Base-by-base conservation (phyloP, 2,329 filamentous ascomycete species). In the Rachicladosporium sp. region DNA sequence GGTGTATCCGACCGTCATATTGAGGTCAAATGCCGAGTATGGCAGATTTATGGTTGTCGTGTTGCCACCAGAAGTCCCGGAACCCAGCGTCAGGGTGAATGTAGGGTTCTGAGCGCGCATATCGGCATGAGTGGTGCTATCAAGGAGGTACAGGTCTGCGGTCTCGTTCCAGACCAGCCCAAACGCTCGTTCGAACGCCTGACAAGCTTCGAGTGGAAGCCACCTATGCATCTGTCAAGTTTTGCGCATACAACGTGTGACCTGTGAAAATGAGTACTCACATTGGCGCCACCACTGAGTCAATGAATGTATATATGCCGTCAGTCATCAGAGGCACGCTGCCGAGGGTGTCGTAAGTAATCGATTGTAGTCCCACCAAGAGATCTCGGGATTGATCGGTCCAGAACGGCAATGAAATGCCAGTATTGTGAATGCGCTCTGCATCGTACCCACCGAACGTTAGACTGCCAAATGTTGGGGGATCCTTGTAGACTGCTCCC, bases 401-500 rank as follows among this genome's bases (percentile, higher is more conserved):
- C 12, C 38, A 36, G 56, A 63, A 42, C 44, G 53, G 33, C 51
- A 63, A 55, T 27, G 45, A 42, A 2, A 53, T 43, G 8, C 41
- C 37, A 30, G 52, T 52, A 4, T 52, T 6, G 3, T 52, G 31
- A 43, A 62, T 59, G n/a, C 62, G 57, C 1, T 56, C 57, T 11
- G 52, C 47, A 43, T 67, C 63, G 40, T 63, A 66, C 4, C 64
- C 64, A 10, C 64, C 63, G 4, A 67, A 43, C 1, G 60, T 56
- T 12, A 66, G 50, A 35, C 50, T 62, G 2, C 55, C 55, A 7
- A 48, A 52, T 0, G 43, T 45, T 6, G 41, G 43, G 3, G 46
- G 38, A 11, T 46, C 31, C 15, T 44, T 41, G 35, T 57, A 58
- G 10, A 36, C 38, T 10, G 51, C 52, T 4, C 55, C 54, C 3